Evolutionary conservation across 192 early-diverging fungal species (phyloP), one percentile per base, ranked within the genome.

Genomic region (Linnemannia exigua): DNA sequence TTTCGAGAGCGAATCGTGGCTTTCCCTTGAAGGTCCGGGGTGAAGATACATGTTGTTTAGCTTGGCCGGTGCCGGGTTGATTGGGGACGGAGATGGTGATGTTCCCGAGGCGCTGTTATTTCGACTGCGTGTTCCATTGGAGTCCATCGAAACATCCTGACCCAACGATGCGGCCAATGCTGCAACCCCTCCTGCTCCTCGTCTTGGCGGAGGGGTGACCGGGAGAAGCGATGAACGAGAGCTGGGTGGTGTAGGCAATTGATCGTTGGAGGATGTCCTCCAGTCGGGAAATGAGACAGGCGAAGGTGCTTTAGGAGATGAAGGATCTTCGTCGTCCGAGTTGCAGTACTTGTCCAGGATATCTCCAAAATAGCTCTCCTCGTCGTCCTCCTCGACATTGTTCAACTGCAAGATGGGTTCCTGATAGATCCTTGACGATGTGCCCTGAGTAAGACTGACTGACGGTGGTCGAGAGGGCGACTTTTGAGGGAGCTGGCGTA

Each of bases 331-430:
- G 20, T 86, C 84, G 33, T 86, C 79, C 28, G 77, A 80, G 51
- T 86, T 77, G 58, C 84, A 86, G 51, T 80, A 86, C 36, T 86
- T 86, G 61, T 86, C 84, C 9, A 86, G 74, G n/a, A 79, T 80
- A 19, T 86, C 84, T 0, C 74, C 84, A 74, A 86, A 86, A 35
- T 86, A 86, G 63, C 75, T 77, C 22, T 79, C 84, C 31, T 79
- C 83, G 0, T 86, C 83, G 44, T 84, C 72, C 4, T 79, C 77
- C 16, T 61, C 36, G 11, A 48, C 44, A 20, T 19, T 50, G 37
- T 63, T 38, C 15, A 41, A 41, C 38, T 41, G 67, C 8, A 12
- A 20, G 37, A 16, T 17, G 19, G 20, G 44, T 22, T 38, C 70
- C 44, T 46, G 38, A 46, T 46, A n/a, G 22, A 25, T 28, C 41